These are phyloP conservation scores for Acmispon strigosus DNA, from an alignment of 306 rosid species.

Conservation along the genomic window DNA sequence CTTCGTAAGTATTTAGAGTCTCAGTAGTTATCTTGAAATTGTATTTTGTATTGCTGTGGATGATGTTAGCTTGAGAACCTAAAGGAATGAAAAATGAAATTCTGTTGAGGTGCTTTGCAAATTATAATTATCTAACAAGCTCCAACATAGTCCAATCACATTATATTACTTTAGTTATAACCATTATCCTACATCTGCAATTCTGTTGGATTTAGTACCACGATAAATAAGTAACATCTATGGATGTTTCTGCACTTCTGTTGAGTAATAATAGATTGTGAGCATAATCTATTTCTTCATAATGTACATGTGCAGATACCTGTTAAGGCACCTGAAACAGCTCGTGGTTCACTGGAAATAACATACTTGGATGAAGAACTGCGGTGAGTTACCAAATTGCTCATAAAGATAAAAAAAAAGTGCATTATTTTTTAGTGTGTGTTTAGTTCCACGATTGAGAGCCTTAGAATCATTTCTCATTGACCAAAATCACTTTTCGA, in stretches of 20 bases:
- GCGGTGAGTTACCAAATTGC: constrained; percentile 46
- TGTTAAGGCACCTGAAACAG: constrained; percentile 80
- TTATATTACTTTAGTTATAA: background rate
- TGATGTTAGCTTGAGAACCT: background rate
- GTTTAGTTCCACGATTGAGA: too few species aligned
- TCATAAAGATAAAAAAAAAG: background rate
- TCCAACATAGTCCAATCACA: background rate
- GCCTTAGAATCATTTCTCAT: too few species aligned
- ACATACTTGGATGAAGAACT: constrained; percentile 85
- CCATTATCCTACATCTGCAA: background rate
- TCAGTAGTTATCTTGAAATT: constrained; percentile 1
- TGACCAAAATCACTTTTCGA: too few species aligned
- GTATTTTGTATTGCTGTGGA: background rate
- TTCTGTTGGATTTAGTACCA: background rate
- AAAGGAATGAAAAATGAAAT: background rate
- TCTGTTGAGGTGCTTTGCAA: background rate
- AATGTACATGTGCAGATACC: constrained; percentile 52
- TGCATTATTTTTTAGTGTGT: background rate
- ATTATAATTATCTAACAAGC: constrained; percentile 1
- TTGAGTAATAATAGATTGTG: background rate
- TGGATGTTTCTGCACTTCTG: background rate
- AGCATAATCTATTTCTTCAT: background rate
- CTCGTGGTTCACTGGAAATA: constrained; percentile 84
- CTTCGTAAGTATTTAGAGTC: constrained; percentile 47
- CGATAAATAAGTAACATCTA: background rate